Evolutionary conservation across 2,329 filamentous ascomycete species (phyloP).

Genomic region (Fusarium guadeloupense): DNA sequence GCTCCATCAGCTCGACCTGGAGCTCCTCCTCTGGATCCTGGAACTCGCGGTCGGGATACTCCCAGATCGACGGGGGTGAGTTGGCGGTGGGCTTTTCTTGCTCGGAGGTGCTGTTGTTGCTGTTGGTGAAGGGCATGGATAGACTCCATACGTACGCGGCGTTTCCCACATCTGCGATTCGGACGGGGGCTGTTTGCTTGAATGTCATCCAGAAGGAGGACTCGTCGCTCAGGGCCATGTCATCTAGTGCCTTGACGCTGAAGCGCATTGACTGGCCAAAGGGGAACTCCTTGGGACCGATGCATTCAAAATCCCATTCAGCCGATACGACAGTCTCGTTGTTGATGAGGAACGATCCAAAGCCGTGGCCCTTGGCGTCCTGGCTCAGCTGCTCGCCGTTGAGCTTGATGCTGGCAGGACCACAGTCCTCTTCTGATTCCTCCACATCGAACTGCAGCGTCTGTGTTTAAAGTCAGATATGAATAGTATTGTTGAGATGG

Average conservation of each 20-base stretch:
- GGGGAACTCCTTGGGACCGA: conserved; percentile 50
- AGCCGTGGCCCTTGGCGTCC: conserved; percentile 52
- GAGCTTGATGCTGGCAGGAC: conserved; percentile 56
- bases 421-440: conserved; percentile 57
- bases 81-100: conserved; percentile 7
- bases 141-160: conserved; percentile 45
- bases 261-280: conserved; percentile 58
- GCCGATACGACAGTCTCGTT: conserved; percentile 52
- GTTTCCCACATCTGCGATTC: conserved; percentile 55
- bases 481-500: not conserved
- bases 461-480: conserved; percentile 35
- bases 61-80: conserved; percentile 15
- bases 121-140: conserved; percentile 41
- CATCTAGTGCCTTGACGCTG: conserved; percentile 54
- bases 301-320: conserved; percentile 59
- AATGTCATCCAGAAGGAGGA: conserved; percentile 56
- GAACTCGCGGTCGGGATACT: conserved; percentile 40
- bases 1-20: conserved; percentile 55
- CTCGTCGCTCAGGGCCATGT: conserved; percentile 48
- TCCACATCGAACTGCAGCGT: conserved; percentile 56
- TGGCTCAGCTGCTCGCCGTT: conserved; percentile 56
- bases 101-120: conserved; percentile 22
- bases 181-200: conserved; percentile 55
- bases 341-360: conserved; percentile 53
- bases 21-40: conserved; percentile 45